Percentiles rank a stretch among this genome's conserved stretches.
Evolutionary conservation across 1,284 basidiomycete species (phyloP).

Genomic region (Moesziomyces sp.): DNA sequence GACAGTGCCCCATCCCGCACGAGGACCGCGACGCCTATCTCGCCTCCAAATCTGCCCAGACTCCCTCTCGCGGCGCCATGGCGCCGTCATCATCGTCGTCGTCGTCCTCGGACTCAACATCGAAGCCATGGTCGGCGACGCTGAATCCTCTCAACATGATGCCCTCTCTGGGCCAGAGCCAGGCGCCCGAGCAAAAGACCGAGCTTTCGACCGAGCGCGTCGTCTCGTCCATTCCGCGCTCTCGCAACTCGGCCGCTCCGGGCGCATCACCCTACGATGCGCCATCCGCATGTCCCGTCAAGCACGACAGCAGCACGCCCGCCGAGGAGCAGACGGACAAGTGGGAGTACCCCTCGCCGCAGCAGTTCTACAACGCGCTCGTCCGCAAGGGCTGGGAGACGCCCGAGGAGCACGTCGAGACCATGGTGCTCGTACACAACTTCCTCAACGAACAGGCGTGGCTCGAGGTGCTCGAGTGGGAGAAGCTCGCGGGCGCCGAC

Average conservation of each 20-base stretch:
- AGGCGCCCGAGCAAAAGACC: conserved; percentile 73
- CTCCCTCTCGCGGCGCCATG: conserved; percentile 7
- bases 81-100: conserved; percentile 25
- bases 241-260: conserved; percentile 67
- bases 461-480: conserved; percentile 95
- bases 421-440: conserved; percentile 98
- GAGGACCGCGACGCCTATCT: conserved; percentile 47
- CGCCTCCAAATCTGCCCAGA: conserved; percentile 21
- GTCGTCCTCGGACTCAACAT: conserved; percentile 8
- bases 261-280: conserved; percentile 64
- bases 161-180: conserved; percentile 80
- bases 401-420: conserved; percentile 93
- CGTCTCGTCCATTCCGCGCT: conserved; percentile 86
- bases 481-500: conserved; percentile 70
- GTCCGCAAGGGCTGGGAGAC: conserved; percentile 98
- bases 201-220: conserved; percentile 81
- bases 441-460: conserved; percentile 97
- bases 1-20: conserved; percentile 48
- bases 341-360: conserved; percentile 98
- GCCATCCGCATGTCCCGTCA: conserved; percentile 62
- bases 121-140: conserved; percentile 45
- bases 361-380: conserved; percentile 98
- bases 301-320: conserved; percentile 38
- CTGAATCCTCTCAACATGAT: conserved; percentile 88
- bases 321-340: conserved; percentile 64